phyloP scores from a whole-genome alignment of 768 basidiomycete species.

The Pulveroboletus frians region DNA sequence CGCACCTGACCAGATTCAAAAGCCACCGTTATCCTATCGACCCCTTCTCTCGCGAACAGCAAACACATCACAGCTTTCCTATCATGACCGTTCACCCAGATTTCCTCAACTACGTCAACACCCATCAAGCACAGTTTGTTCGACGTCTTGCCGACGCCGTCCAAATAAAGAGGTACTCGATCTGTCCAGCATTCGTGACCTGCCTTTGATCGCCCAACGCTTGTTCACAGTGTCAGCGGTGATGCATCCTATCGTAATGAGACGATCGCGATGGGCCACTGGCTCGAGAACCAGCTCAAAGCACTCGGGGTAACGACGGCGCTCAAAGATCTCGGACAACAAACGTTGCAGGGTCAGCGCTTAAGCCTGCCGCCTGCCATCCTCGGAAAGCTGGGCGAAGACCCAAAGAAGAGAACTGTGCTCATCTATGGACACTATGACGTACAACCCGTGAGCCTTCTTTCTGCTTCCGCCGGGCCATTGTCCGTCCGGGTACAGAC shows the following conservation, averaged over 20 bases:
- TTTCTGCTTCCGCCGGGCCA: neutral
- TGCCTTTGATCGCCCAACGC: neutral
- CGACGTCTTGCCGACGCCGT: slow-evolving; percentile 76
- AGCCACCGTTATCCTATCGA: too few relatives aligned
- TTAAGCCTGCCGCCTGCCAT: slow-evolving; percentile 78
- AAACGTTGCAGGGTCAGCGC: slow-evolving; percentile 64
- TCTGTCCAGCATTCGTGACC: neutral
- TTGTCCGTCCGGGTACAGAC: neutral
- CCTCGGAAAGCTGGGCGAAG: slow-evolving; percentile 75
- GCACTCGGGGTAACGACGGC: slow-evolving; percentile 75
- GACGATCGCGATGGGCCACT: slow-evolving; percentile 83
- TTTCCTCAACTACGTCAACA: slow-evolving; percentile 53
- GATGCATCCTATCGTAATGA: slow-evolving; percentile 68
- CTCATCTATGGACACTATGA: slow-evolving; percentile 94
- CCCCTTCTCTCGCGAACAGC: neutral
- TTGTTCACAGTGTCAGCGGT: slow-evolving; percentile 51
- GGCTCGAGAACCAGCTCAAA: slow-evolving; percentile 69
- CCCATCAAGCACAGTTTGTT: slow-evolving; percentile 70
- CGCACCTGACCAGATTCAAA: neutral
- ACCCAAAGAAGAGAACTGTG: slow-evolving; percentile 89
- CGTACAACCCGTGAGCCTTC: slow-evolving; percentile 72
- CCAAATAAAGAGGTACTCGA: slow-evolving; percentile 64
- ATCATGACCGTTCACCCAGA: slow-evolving; percentile 33
- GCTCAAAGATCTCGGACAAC: slow-evolving; percentile 71
- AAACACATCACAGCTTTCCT: neutral